These are phyloP conservation scores for Colletotrichum sojae DNA, from an alignment of 2,329 filamentous ascomycete species.

Conservation along the genomic window DNA sequence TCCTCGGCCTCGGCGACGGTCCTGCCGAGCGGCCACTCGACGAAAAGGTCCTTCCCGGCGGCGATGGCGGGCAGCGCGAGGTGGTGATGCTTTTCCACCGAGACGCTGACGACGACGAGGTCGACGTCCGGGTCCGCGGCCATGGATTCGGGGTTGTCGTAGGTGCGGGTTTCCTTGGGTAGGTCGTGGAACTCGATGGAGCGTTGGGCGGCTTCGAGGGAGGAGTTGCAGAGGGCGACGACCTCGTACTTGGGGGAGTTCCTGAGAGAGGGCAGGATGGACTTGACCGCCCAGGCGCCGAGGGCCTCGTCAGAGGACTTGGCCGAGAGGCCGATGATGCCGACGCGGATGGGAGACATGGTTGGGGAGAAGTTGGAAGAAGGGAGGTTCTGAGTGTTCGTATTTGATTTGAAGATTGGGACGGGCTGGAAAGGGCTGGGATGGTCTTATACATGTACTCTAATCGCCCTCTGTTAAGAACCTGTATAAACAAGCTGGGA, in stretches of 20 bases:
- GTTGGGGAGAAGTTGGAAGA: neutral
- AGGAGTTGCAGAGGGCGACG: constrained; percentile 67
- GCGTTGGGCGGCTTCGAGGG: constrained; percentile 56
- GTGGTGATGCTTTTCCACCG: constrained; percentile 66
- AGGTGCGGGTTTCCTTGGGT: constrained; percentile 57
- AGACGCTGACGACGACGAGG: constrained; percentile 67
- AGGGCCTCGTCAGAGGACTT: constrained; percentile 59
- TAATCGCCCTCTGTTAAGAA: no score
- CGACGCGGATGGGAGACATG: constrained; percentile 63
- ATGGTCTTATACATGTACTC: no score
- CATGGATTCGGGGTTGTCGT: constrained; percentile 64
- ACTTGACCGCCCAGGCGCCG: constrained; percentile 67
- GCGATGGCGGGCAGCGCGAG: constrained; percentile 60
- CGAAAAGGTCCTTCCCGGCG: constrained; percentile 67
- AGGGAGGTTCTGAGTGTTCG: neutral
- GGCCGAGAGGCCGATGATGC: constrained; percentile 71
- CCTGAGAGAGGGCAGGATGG: constrained; percentile 69
- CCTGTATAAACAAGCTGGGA: no score
- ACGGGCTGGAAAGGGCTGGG: no score
- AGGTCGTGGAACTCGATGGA: constrained; percentile 62
- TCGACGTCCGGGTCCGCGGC: constrained; percentile 66
- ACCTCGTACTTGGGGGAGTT: constrained; percentile 62
- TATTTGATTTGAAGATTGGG: neutral
- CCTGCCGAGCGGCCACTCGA: constrained; percentile 70
- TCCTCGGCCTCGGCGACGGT: constrained; percentile 58